Evolutionary conservation across 1,284 basidiomycete species (phyloP).

Genomic region (Boletus smithii): DNA sequence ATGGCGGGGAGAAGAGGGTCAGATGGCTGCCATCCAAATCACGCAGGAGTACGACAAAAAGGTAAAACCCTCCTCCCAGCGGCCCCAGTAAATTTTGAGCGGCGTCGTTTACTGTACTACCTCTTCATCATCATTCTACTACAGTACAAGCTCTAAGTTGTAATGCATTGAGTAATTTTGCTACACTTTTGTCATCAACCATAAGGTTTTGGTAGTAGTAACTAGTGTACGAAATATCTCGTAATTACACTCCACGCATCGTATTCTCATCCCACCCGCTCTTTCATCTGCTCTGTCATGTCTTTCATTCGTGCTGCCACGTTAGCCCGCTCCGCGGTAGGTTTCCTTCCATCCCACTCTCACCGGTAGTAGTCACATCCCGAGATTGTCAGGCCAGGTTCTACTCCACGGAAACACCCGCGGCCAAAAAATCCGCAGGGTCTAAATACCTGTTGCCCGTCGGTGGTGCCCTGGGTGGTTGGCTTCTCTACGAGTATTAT

Average conservation of each 20-base stretch:
- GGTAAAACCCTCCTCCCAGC: slow-evolving; percentile 17
- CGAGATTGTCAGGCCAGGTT: slow-evolving; percentile 32
- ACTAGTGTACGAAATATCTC: too few relatives aligned
- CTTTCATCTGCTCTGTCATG: slow-evolving; percentile 34
- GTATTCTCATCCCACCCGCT: slow-evolving; percentile 18
- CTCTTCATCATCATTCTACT: too few relatives aligned
- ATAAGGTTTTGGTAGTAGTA: too few relatives aligned
- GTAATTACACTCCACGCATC: not conserved
- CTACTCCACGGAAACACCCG: slow-evolving; percentile 45
- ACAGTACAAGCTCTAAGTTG: too few relatives aligned
- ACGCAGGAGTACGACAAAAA: slow-evolving; percentile 8
- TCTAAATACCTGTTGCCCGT: slow-evolving; percentile 37
- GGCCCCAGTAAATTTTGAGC: slow-evolving; percentile 11
- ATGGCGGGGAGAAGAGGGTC: too few relatives aligned
- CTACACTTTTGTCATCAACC: too few relatives aligned
- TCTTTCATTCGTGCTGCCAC: slow-evolving; percentile 42
- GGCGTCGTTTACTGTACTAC: slow-evolving; percentile 7
- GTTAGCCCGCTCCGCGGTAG: slow-evolving; percentile 41
- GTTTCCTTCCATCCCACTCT: not conserved
- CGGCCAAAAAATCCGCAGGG: slow-evolving; percentile 42
- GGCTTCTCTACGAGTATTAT: slow-evolving; percentile 22
- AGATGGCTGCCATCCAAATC: slow-evolving; percentile 18
- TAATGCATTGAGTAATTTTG: too few relatives aligned
- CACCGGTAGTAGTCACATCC: too few relatives aligned
- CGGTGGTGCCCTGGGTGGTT: slow-evolving; percentile 32